Evolutionary conservation across 2,329 filamentous ascomycete genomes (phyloP), one percentile per base, ranked within the genome.

Genomic region (Xylariaceae sp.): DNA sequence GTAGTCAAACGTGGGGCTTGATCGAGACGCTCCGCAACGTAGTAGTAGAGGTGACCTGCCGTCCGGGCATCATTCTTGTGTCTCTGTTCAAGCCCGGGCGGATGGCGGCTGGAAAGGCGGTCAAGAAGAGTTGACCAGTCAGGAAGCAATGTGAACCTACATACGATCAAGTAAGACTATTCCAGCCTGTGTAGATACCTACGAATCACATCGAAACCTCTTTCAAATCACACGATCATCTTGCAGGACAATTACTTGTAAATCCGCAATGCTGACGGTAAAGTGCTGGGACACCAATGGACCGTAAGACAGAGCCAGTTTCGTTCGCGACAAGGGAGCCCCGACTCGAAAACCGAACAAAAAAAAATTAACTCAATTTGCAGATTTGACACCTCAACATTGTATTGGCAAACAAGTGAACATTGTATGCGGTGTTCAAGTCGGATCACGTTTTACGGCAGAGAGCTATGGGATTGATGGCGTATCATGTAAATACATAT

Each of bases 141-240:
- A 19, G 41, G 4, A 51, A 54, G 29, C 47, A 16, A 32, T 57
- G 40, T 49, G 42, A 52, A 40, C 50, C 52, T 60, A 50, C 23
- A 9, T 26, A 26, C 50, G 49, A 55, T 41, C 32, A 55, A 53
- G 47, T 56, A 57, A 62, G 60, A 56, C 60, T 62, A 54, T 55
- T 48, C 44, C 29, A 46, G 37, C 37, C 29, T 46, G 16, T 40
- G n/a, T n/a, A n/a, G n/a, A n/a, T n/a, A n/a, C n/a, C 52, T 21
- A 47, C 57, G 57, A 62, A 62, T 62, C 57, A 60, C n/a, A 54
- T 42, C 52, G 52, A 3, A 37, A 4, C 32, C 56, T 44, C 21
- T 49, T 45, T 52, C 50, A 41, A 46, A 62, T 62, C 60, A 62
- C 60, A 62, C 57, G 60, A 56, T 60, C 57, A 54, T 62, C 60